These are phyloP conservation scores for Falciphora oryzae DNA, from an alignment of 2,329 filamentous ascomycete species.

Conservation along the genomic window DNA sequence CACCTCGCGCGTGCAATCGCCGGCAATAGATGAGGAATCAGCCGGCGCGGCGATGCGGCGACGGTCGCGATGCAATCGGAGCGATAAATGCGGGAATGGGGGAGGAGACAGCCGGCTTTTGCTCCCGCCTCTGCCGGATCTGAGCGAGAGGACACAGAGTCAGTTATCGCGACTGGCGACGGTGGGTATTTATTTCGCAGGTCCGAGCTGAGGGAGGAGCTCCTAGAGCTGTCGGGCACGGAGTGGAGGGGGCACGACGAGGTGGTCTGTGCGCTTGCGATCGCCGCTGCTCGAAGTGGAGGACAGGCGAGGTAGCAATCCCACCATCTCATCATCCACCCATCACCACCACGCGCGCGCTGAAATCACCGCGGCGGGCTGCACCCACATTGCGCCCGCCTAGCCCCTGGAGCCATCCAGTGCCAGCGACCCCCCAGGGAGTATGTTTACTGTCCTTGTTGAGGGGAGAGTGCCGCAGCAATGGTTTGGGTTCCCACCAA, in stretches of 20 bases:
- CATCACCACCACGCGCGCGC: no score
- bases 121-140: not conserved
- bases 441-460: not conserved
- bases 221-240: not conserved
- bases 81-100: not conserved
- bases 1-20: not conserved
- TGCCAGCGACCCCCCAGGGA: not conserved
- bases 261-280: not conserved
- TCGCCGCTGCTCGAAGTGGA: not conserved
- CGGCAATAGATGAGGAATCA: not conserved
- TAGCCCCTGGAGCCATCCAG: not conserved
- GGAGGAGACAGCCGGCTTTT: not conserved
- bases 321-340: not conserved
- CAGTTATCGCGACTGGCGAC: conserved; percentile 5
- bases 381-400: not conserved
- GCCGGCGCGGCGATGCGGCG: not conserved
- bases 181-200: conserved; percentile 5
- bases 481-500: not conserved
- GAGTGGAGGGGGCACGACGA: not conserved
- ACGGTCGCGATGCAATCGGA: not conserved
- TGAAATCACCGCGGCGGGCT: not conserved
- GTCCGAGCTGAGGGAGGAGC: not conserved
- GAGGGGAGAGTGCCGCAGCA: not conserved
- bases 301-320: not conserved
- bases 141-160: conserved; percentile 1